A percentile compares a stretch with the other conserved stretches of the same genome.
Conservation (phyloP, 1,284 basidiomycete species). For the Meira nashicola region DNA sequence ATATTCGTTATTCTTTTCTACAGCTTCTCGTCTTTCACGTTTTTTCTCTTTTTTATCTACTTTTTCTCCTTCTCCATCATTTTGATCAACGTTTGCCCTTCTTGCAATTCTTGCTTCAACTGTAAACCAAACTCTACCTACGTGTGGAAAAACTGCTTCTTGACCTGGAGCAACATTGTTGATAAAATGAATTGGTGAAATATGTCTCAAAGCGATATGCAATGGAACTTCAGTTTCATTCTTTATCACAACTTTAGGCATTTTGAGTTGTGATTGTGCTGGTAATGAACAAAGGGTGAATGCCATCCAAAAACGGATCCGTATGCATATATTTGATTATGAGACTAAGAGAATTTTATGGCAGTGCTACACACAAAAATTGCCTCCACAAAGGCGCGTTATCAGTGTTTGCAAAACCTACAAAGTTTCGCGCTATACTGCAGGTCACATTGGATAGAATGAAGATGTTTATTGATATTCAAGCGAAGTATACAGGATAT, state of each 20-base stretch:
- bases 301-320: too few species aligned
- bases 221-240: conserved; percentile 42
- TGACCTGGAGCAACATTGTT: conserved; percentile 32
- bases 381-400: too few species aligned
- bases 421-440: too few species aligned
- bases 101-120: conserved; percentile 30
- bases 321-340: neutral
- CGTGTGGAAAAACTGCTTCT: conserved; percentile 21
- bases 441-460: too few species aligned
- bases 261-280: too few species aligned
- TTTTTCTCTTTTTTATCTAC: too few species aligned
- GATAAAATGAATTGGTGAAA: conserved; percentile 40
- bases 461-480: too few species aligned
- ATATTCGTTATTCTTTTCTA: conserved; percentile 33
- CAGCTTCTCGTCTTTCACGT: conserved; percentile 3
- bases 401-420: too few species aligned
- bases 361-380: too few species aligned
- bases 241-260: conserved; percentile 38
- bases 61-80: conserved; percentile 1
- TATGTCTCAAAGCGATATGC: conserved; percentile 38
- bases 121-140: conserved; percentile 41
- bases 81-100: neutral
- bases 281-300: too few species aligned
- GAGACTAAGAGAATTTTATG: too few species aligned
- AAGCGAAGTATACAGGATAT: too few species aligned